phyloP scores from a whole-genome alignment of 805 yeast species.

The Wickerhamiella hasegawae region DNA sequence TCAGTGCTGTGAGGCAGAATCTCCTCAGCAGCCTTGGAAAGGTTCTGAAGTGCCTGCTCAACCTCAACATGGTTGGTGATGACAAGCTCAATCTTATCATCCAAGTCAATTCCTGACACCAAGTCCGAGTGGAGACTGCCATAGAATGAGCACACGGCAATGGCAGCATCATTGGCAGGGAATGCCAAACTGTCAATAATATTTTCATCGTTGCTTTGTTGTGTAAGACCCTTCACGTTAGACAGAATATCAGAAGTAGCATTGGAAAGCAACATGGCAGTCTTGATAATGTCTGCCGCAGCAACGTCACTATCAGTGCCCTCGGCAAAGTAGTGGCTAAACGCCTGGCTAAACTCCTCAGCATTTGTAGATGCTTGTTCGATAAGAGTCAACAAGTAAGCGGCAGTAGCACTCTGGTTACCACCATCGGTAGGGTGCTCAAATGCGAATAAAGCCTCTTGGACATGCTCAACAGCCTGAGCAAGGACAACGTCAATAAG shows the following conservation, averaged over 20 bases:
- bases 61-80: slow-evolving; percentile 61
- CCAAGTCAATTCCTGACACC: slow-evolving; percentile 30
- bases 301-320: slow-evolving; percentile 50
- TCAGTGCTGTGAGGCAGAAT: slow-evolving; percentile 31
- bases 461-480: slow-evolving; percentile 56
- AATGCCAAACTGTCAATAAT: slow-evolving; percentile 47
- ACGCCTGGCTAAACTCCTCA: slow-evolving; percentile 65
- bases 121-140: slow-evolving; percentile 38
- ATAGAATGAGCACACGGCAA: slow-evolving; percentile 45
- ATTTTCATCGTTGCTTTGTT: slow-evolving; percentile 37
- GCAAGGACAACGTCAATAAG: slow-evolving; percentile 56
- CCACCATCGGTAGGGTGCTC: slow-evolving; percentile 75
- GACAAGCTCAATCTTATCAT: slow-evolving; percentile 58
- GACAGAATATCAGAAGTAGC: slow-evolving; percentile 46
- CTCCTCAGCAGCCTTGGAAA: slow-evolving; percentile 39
- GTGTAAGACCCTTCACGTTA: slow-evolving; percentile 54
- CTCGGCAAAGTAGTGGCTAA: slow-evolving; percentile 61
- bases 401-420: slow-evolving; percentile 59
- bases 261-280: slow-evolving; percentile 46
- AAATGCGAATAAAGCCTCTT: slow-evolving; percentile 51
- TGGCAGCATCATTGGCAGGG: slow-evolving; percentile 40
- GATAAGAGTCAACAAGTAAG: slow-evolving; percentile 45
- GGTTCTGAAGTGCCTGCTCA: slow-evolving; percentile 50
- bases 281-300: slow-evolving; percentile 35
- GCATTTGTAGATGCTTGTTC: slow-evolving; percentile 58